Conservation (phyloP, 225 moss, liverwort and hornwort genomes). For the Pseudoscleropodium purum region DNA sequence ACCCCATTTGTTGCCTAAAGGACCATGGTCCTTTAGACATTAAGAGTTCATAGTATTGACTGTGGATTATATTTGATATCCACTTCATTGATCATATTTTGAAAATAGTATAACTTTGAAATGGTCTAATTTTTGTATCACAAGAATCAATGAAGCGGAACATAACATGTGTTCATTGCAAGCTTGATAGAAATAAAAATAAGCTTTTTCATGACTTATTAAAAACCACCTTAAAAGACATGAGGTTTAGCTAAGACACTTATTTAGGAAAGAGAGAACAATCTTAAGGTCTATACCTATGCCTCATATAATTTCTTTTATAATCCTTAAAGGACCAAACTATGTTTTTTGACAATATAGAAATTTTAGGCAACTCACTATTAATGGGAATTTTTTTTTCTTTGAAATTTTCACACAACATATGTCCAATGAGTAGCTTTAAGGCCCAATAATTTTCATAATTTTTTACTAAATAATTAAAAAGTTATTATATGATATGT, state of each 20-base stretch:
- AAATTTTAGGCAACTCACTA: too few relatives aligned
- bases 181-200: neutral
- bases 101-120: neutral
- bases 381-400: too few relatives aligned
- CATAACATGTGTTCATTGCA: neutral
- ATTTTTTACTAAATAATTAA: too few relatives aligned
- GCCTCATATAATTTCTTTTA: neutral
- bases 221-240: neutral
- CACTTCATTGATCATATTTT: neutral
- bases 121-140: neutral
- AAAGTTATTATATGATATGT: too few relatives aligned
- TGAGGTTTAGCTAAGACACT: neutral
- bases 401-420: too few relatives aligned
- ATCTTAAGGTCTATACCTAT: neutral
- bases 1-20: too few relatives aligned
- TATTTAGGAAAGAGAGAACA: neutral
- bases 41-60: accelerated
- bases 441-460: too few relatives aligned
- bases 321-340: too few relatives aligned
- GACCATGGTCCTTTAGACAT: too few relatives aligned
- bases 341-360: too few relatives aligned
- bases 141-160: neutral
- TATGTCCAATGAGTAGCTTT: too few relatives aligned
- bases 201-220: neutral
- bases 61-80: neutral